Percentiles rank a stretch among this genome's conserved stretches.
Conservation (phyloP, 805 yeast genomes). For the Citeromyces matritensis region DNA sequence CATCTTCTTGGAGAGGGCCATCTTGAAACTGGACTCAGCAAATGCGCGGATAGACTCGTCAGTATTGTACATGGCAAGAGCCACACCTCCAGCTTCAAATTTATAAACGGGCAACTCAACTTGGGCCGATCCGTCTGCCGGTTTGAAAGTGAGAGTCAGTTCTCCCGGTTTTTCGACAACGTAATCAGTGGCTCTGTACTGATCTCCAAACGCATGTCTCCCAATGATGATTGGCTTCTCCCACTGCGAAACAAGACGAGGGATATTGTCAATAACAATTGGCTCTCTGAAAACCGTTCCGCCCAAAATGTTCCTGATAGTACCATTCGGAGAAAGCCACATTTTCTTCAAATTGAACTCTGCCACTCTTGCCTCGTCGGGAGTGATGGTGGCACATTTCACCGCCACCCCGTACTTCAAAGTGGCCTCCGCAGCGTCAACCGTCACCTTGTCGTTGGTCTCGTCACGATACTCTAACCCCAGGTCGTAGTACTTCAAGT, state of each 20-base stretch:
- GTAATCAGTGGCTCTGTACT: constrained; percentile 84
- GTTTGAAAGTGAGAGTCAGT: constrained; percentile 63
- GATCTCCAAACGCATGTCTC: constrained; percentile 96
- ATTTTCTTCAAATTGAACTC: constrained; percentile 85
- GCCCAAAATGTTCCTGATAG: constrained; percentile 87
- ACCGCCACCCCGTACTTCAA: constrained; percentile 83
- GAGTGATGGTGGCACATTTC: constrained; percentile 98
- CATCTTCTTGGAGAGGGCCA: constrained; percentile 67
- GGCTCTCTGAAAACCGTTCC: constrained; percentile 98
- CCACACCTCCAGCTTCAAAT: constrained; percentile 65
- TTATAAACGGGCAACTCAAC: constrained; percentile 48
- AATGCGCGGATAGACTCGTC: constrained; percentile 45
- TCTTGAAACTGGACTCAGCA: constrained; percentile 84
- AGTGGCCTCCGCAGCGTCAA: constrained; percentile 84
- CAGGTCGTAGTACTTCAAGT: constrained; percentile 83
- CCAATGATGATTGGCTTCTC: constrained; percentile 92
- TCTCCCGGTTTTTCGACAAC: constrained; percentile 71
- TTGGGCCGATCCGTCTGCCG: constrained; percentile 43
- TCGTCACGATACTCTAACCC: constrained; percentile 77
- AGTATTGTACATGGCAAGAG: constrained; percentile 90
- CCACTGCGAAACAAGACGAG: constrained; percentile 85
- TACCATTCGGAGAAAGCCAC: constrained; percentile 90
- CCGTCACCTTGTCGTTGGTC: constrained; percentile 79
- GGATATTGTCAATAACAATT: constrained; percentile 69
- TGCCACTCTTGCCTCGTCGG: constrained; percentile 88